Conservation (phyloP, 306 rosid genomes). For the Dalbergia cultrata region DNA sequence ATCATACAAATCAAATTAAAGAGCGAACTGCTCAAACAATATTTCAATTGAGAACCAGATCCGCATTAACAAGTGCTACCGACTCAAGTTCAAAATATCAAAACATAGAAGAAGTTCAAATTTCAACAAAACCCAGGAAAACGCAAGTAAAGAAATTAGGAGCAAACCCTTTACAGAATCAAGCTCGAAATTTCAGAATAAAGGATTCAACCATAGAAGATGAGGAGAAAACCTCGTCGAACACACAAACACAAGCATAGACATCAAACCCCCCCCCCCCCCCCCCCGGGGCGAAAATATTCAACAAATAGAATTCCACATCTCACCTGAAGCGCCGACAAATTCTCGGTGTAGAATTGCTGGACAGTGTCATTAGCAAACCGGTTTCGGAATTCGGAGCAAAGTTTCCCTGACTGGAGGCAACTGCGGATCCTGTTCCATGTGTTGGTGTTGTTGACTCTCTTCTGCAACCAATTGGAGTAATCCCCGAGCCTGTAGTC, state of each 20-base stretch:
- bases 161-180: not conserved
- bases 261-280: too few relatives aligned
- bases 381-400: conserved; percentile 35
- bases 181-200: not conserved
- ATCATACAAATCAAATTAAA: not conserved
- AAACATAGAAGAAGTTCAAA: not conserved
- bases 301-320: not conserved
- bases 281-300: not conserved
- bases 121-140: not conserved
- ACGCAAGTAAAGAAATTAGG: not conserved
- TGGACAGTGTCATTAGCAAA: conserved; percentile 34
- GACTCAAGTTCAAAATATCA: not conserved
- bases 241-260: too few relatives aligned
- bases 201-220: not conserved
- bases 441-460: conserved; percentile 57
- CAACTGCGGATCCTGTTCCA: conserved; percentile 82
- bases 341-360: conserved; percentile 46
- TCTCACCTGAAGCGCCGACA: conserved; percentile 78
- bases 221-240: too few relatives aligned
- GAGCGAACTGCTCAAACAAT: not conserved
- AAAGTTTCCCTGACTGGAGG: conserved; percentile 61
- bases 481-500: conserved; percentile 87
- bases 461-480: conserved; percentile 83
- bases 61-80: not conserved
- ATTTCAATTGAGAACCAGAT: conserved; percentile 14